A percentile compares a stretch with the other conserved stretches of the same genome.
Conservation (phyloP, 148 eudicot genomes). For the Amaranthus hypochondriacus region DNA sequence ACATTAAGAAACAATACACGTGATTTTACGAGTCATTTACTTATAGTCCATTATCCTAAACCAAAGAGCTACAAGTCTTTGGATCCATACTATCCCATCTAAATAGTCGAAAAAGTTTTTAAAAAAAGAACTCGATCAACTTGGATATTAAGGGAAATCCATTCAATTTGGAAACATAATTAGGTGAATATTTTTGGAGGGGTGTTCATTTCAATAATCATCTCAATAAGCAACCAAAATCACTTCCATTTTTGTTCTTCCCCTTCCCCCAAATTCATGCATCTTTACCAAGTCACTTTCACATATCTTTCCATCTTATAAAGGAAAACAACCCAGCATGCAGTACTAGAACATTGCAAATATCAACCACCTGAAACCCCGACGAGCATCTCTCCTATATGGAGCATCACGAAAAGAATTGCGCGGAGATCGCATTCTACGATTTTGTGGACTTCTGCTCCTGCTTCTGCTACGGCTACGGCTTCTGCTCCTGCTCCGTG, state of each 20-base stretch:
- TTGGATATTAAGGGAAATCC: neutral
- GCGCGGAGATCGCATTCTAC: conserved; percentile 71
- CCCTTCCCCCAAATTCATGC: neutral
- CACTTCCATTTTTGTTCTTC: neutral
- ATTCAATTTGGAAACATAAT: neutral
- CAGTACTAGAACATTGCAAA: conserved; percentile 15
- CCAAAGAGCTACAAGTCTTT: too few relatives aligned
- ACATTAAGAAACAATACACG: too few relatives aligned
- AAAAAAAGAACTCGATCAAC: neutral
- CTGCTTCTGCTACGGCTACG: conserved; percentile 65
- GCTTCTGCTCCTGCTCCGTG: conserved; percentile 46
- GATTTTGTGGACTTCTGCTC: conserved; percentile 88
- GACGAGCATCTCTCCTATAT: conserved; percentile 74
- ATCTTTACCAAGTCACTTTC: neutral
- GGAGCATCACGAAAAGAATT: conserved; percentile 89
- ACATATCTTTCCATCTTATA: conserved; percentile 7
- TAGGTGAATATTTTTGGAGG: neutral
- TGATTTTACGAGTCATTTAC: too few relatives aligned
- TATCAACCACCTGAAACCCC: conserved; percentile 93
- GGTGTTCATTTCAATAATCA: neutral
- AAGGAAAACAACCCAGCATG: conserved; percentile 18
- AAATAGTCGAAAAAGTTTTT: neutral
- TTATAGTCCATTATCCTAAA: too few relatives aligned
- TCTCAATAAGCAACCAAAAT: neutral
- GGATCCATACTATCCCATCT: neutral